These are phyloP conservation scores for Metschnikowia orientalis DNA, from an alignment of 805 yeast genomes.

Conservation along the genomic window DNA sequence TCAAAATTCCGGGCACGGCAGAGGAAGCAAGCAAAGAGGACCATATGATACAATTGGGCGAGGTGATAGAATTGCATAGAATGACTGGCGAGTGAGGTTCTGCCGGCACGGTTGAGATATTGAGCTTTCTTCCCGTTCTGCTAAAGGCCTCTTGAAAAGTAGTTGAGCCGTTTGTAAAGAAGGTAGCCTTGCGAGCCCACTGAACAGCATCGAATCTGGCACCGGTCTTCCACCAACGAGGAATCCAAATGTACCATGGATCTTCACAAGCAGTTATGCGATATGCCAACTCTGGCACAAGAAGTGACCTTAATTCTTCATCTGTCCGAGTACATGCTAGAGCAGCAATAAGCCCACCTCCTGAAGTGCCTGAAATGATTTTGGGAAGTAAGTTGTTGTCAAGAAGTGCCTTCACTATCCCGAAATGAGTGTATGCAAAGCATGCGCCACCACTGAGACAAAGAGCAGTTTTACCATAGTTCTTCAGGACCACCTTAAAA, in stretches of 20 bases:
- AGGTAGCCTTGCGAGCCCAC: slow-evolving; percentile 66
- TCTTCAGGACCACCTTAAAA: slow-evolving; percentile 55
- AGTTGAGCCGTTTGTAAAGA: slow-evolving; percentile 69
- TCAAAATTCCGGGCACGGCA: slow-evolving; percentile 78
- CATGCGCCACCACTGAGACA: slow-evolving; percentile 79
- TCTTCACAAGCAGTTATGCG: slow-evolving; percentile 70
- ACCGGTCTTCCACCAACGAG: slow-evolving; percentile 68
- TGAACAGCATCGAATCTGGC: slow-evolving; percentile 71
- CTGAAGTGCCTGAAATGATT: slow-evolving; percentile 73
- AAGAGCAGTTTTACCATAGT: slow-evolving; percentile 68
- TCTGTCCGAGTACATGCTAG: slow-evolving; percentile 65
- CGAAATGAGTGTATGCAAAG: slow-evolving; percentile 74
- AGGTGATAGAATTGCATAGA: slow-evolving; percentile 68
- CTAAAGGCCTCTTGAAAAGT: slow-evolving; percentile 69
- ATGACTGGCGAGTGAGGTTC: slow-evolving; percentile 81
- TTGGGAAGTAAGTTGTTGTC: slow-evolving; percentile 64
- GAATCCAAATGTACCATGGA: slow-evolving; percentile 54
- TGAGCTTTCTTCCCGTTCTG: slow-evolving; percentile 64
- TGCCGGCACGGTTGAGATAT: slow-evolving; percentile 75
- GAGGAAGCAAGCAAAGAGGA: slow-evolving; percentile 69
- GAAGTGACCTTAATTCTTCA: slow-evolving; percentile 52
- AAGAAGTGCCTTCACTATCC: slow-evolving; percentile 64
- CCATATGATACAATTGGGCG: slow-evolving; percentile 83
- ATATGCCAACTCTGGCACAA: slow-evolving; percentile 58
- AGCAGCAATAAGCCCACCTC: slow-evolving; percentile 78